A percentile compares a stretch with the other conserved stretches of the same genome.
Conservation (phyloP, 768 basidiomycete genomes). For the Baorangia bicolor region DNA sequence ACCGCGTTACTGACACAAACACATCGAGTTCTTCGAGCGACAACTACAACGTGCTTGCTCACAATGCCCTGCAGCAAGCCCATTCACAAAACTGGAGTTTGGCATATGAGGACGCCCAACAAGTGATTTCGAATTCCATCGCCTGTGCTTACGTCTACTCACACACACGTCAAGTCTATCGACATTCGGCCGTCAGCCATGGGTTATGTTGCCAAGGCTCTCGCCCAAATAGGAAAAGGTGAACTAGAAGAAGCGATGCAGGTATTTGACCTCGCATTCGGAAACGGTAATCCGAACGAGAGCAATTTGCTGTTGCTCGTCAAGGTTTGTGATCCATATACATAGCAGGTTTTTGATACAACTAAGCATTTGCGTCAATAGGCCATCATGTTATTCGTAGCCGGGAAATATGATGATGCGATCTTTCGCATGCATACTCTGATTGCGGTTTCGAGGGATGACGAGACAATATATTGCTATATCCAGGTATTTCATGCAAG, state of each 20-base stretch:
- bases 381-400: not conserved
- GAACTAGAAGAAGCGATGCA: not conserved
- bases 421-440: not conserved
- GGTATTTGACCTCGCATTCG: constrained; percentile 2
- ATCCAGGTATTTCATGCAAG: constrained; percentile 1
- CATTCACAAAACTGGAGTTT: not conserved
- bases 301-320: constrained; percentile 3
- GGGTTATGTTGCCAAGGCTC: constrained; percentile 3
- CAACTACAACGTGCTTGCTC: not conserved
- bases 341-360: not conserved
- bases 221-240: constrained; percentile 1
- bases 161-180: not conserved
- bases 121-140: not conserved
- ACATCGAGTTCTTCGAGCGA: not conserved
- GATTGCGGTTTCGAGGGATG: not conserved
- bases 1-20: no score
- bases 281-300: not conserved
- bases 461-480: not conserved
- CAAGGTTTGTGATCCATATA: not conserved
- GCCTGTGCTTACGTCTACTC: not conserved
- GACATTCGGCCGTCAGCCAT: not conserved
- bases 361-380: not conserved
- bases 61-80: not conserved
- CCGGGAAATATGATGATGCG: not conserved
- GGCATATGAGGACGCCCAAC: not conserved